Evolutionary conservation across 306 rosid genomes (phyloP).

Genomic region (Prunus mira): DNA sequence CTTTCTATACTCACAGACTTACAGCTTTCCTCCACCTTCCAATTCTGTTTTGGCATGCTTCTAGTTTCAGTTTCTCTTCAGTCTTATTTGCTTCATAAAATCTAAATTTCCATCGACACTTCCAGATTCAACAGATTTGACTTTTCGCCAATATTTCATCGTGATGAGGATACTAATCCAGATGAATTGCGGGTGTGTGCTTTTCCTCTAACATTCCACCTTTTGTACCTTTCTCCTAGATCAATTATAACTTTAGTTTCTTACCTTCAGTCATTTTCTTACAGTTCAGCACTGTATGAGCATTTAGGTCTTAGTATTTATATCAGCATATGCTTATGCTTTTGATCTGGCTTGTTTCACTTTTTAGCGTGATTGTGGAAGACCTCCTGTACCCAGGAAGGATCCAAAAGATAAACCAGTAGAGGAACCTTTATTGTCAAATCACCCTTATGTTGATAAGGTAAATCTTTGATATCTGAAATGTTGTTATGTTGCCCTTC

Average conservation of each 20-base stretch:
- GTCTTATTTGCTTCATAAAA: slow-evolving; percentile 17
- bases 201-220: slow-evolving; percentile 20
- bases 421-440: slow-evolving; percentile 79
- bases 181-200: slow-evolving; percentile 85
- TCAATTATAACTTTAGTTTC: neutral
- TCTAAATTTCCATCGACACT: slow-evolving; percentile 32
- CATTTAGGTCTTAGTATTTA: neutral
- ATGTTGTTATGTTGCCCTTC: neutral
- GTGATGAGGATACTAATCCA: slow-evolving; percentile 60
- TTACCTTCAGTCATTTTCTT: neutral
- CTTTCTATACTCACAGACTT: neutral
- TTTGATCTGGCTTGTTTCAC: slow-evolving; percentile 22
- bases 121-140: slow-evolving; percentile 91
- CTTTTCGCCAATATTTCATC: slow-evolving; percentile 82
- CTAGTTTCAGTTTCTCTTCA: slow-evolving; percentile 17
- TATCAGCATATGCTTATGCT: neutral
- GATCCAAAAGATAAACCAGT: slow-evolving; percentile 82
- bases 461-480: slow-evolving; percentile 32
- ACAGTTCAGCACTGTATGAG: slow-evolving; percentile 1
- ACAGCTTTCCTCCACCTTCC: slow-evolving; percentile 1
- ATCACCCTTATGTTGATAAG: slow-evolving; percentile 93
- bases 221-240: neutral
- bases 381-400: slow-evolving; percentile 90
- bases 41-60: slow-evolving; percentile 8
- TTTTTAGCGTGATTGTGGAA: slow-evolving; percentile 82